phyloP scores from a whole-genome alignment of 306 rosid species.

The Amphicarpaea edgeworthii region DNA sequence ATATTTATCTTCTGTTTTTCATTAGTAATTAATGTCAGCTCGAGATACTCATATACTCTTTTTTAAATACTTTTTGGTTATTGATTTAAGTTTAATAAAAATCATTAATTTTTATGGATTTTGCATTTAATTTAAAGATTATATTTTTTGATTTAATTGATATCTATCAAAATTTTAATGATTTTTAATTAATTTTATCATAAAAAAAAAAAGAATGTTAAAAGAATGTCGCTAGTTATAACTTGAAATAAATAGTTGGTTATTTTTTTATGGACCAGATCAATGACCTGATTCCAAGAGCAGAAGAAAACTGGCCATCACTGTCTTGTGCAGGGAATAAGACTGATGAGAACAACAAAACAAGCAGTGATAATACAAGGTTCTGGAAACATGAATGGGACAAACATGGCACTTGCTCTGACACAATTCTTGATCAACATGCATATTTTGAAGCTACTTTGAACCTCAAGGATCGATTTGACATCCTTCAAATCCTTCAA shows the following conservation, averaged over 20 bases:
- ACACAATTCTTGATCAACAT: constrained; percentile 43
- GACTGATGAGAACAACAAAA: neutral
- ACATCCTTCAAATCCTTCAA: constrained; percentile 43
- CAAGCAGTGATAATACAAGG: neutral
- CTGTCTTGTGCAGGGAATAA: constrained; percentile 43
- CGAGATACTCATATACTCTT: too few species aligned
- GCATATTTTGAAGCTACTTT: constrained; percentile 37
- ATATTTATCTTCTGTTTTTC: too few species aligned
- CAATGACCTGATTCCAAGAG: constrained; percentile 1
- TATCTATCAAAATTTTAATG: too few species aligned
- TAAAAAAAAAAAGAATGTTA: too few species aligned
- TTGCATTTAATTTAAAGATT: too few species aligned
- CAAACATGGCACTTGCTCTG: constrained; percentile 52
- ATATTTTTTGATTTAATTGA: too few species aligned
- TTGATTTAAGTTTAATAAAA: too few species aligned
- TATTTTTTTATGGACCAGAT: constrained; percentile 32
- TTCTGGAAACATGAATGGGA: constrained; percentile 55
- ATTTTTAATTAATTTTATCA: too few species aligned
- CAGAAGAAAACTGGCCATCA: constrained; percentile 44
- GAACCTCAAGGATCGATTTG: neutral
- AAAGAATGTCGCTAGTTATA: too few species aligned
- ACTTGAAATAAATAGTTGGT: neutral
- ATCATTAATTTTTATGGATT: too few species aligned
- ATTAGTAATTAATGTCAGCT: too few species aligned
- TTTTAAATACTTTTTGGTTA: too few species aligned